Base-by-base conservation (phyloP, 257 asterid genomes). In the Rauvolfia tetraphylla region DNA sequence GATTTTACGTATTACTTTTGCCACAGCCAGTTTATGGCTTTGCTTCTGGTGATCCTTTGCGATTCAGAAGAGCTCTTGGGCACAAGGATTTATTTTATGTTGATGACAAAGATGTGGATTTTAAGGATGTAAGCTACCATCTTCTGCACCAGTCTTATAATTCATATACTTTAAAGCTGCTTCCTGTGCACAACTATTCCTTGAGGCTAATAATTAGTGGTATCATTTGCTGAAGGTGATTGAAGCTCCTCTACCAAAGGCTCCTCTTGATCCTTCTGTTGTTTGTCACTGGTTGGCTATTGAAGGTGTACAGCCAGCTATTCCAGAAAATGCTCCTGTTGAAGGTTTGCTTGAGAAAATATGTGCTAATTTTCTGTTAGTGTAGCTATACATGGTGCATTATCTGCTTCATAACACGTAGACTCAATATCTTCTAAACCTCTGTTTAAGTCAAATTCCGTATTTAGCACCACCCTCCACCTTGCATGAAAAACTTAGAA, bases 231-330 rank as follows among this genome's bases (percentile, higher is more conserved):
- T 82, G 33, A 57, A 94, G 99, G 96, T 92, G 78, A 91, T 95
- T 74, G 99, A 95, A 88, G 93, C 97, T 70, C 97, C 99, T 88
- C 81, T 91, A 73, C 96, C 98, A 0, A 92, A 88, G 84, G 97
- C 96, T 75, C 99, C 97, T 34, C 81, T 95, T 73, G 99, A 95
- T 77, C 86, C 94, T 29, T 86, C 98, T 12, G 87, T 95, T 70
- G 84, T 87, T 75, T 83, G 91, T 70, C 99, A 95, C 79, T 95
- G 99, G 98, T 83, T 92, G 78, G 96, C 98, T 62, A 86, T 95
- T 65, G 99, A 95, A 82, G 99, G 98, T 71, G 94, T 91, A 53
- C 98, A 95, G 80, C 99, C 99, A 42, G 93, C 98, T 54, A 91
- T 95, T 84, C 99, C 99, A 2, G 96, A 95, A 86, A 95, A 92